These are phyloP conservation scores for Flaveria bidentis DNA, from an alignment of 129 eudicot genomes.

Conservation along the genomic window DNA sequence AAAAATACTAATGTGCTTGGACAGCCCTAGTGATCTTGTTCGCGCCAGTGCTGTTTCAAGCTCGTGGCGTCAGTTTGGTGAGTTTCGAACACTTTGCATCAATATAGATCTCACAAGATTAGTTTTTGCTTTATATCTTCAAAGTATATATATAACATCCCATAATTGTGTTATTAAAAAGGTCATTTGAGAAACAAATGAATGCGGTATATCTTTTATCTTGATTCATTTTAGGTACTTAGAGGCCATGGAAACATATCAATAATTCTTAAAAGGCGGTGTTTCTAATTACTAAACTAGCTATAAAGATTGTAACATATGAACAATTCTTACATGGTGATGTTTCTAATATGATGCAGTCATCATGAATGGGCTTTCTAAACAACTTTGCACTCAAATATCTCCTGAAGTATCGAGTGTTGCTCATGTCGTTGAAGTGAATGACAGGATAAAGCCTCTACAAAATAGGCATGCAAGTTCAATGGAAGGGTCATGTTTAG, in stretches of 20 bases:
- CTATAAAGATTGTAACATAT: conserved; percentile 4
- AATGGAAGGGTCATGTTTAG: conserved; percentile 33
- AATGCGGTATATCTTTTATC: background rate
- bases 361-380: conserved; percentile 55
- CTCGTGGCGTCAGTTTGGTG: conserved; percentile 69
- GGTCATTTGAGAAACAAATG: background rate
- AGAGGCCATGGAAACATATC: background rate
- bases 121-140: background rate
- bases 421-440: conserved; percentile 44
- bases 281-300: background rate
- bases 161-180: background rate
- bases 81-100: conserved; percentile 23
- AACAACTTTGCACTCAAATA: conserved; percentile 58
- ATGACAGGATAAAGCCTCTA: conserved; percentile 35
- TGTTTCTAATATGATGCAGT: conserved; percentile 45
- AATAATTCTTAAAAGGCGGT: too few species aligned
- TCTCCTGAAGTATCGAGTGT: conserved; percentile 55
- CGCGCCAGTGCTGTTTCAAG: conserved; percentile 59
- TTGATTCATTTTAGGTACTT: background rate
- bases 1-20: conserved; percentile 59
- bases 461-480: conserved; percentile 24
- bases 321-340: conserved; percentile 7
- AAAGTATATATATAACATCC: background rate
- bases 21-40: conserved; percentile 62
- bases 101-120: background rate